A percentile compares a stretch with the other conserved stretches of the same genome.
Evolutionary conservation across 176 grass and related monocot species (phyloP).

Genomic region (Tillandsia fasciculata): DNA sequence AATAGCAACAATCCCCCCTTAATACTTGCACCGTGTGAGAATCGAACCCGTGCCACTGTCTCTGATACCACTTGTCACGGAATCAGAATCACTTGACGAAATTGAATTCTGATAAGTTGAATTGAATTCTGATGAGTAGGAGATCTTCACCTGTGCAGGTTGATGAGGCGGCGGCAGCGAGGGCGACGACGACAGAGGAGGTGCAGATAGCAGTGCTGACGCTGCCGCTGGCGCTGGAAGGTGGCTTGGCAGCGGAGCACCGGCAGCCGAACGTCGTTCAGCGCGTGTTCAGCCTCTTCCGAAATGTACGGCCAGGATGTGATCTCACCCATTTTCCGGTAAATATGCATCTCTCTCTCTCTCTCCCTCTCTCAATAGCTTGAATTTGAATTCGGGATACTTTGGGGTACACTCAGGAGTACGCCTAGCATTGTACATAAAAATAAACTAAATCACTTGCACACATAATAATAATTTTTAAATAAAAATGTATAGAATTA

Average conservation of each 20-base stretch:
- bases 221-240: constrained; percentile 61
- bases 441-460: no score
- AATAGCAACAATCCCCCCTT: no score
- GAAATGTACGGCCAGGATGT: constrained; percentile 61
- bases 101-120: not conserved
- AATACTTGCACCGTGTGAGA: no score
- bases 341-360: not conserved
- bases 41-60: no score
- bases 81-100: no score
- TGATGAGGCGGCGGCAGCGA: constrained; percentile 16
- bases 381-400: not conserved
- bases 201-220: constrained; percentile 57
- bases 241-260: constrained; percentile 61
- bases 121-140: not conserved
- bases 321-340: constrained; percentile 87
- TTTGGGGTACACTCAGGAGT: not conserved
- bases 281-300: constrained; percentile 64
- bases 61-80: no score
- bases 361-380: not conserved
- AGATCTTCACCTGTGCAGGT: not conserved
- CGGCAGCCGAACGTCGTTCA: constrained; percentile 46
- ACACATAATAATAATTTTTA: no score
- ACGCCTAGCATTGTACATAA: no score
- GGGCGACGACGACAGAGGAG: not conserved
- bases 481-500: no score